Percentiles rank a stretch among this genome's conserved stretches.
Conservation (phyloP, 768 basidiomycete genomes). For the Amanita polypyramis region DNA sequence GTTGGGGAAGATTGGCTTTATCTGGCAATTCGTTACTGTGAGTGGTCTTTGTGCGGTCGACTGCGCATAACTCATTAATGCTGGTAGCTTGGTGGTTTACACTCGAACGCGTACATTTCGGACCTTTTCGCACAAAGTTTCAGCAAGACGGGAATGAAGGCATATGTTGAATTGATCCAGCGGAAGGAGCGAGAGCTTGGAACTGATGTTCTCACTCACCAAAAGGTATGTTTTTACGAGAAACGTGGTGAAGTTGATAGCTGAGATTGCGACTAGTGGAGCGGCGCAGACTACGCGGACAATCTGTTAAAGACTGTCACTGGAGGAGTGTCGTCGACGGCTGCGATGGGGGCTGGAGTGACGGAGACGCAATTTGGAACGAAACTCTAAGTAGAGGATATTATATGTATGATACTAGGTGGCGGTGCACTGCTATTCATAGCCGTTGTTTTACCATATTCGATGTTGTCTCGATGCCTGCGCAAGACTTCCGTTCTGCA, state of each 20-base stretch:
- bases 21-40: slow-evolving; percentile 99
- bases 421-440: background rate
- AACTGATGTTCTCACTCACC: slow-evolving; percentile 95
- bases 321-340: slow-evolving; percentile 91
- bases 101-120: slow-evolving; percentile 95
- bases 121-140: slow-evolving; percentile 85
- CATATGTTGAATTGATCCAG: slow-evolving; percentile 93
- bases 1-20: slow-evolving; percentile 90
- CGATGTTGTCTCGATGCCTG: slow-evolving; percentile 3
- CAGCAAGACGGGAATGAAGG: slow-evolving; percentile 96
- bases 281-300: slow-evolving; percentile 90
- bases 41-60: slow-evolving; percentile 16
- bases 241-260: slow-evolving; percentile 10
- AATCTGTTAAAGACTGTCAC: slow-evolving; percentile 91
- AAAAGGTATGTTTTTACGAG: slow-evolving; percentile 52
- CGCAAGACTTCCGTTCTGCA: background rate
- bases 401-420: background rate
- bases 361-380: slow-evolving; percentile 79
- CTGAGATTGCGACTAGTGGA: slow-evolving; percentile 53
- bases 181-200: slow-evolving; percentile 86
- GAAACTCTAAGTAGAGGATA: slow-evolving; percentile 6
- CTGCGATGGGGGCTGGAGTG: slow-evolving; percentile 99
- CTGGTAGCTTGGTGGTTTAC: slow-evolving; percentile 82
- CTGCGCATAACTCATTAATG: background rate
- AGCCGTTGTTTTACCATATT: background rate